Conservation (phyloP, 1,284 basidiomycete genomes). For the Ceratobasidium sp. region DNA sequence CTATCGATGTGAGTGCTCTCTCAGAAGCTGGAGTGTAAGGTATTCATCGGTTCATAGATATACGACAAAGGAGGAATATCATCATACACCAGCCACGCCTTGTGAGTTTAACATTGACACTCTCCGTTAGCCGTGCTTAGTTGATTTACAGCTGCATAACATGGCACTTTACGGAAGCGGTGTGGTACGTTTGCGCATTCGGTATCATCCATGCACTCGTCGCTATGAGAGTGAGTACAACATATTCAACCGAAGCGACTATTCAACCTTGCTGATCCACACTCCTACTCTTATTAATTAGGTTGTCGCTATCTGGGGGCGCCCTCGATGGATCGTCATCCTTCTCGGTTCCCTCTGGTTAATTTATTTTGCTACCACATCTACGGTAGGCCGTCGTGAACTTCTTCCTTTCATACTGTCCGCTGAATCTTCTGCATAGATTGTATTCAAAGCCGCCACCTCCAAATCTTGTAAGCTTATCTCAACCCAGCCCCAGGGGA, state of each 20-base stretch:
- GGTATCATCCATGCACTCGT: conserved; percentile 36
- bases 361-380: conserved; percentile 30
- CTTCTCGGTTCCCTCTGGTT: conserved; percentile 19
- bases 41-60: background rate
- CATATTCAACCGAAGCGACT: too few relatives aligned
- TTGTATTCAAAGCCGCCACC: background rate
- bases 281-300: background rate
- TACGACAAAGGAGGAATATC: conserved; percentile 40
- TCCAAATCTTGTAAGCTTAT: conserved; percentile 11
- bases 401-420: background rate
- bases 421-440: background rate
- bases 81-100: background rate
- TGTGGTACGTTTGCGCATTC: conserved; percentile 28
- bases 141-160: conserved; percentile 21
- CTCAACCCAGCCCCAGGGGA: background rate
- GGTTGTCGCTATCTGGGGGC: conserved; percentile 36
- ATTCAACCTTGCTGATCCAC: background rate
- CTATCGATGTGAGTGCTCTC: conserved; percentile 32
- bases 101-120: conserved; percentile 1
- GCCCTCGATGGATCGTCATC: conserved; percentile 17
- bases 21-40: background rate
- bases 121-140: background rate
- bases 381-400: background rate
- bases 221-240: conserved; percentile 33
- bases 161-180: conserved; percentile 33